Evolutionary conservation across 2,329 filamentous ascomycete genomes (phyloP), one percentile per base, ranked within the genome.

Genomic region (Pseudocercospora musae): DNA sequence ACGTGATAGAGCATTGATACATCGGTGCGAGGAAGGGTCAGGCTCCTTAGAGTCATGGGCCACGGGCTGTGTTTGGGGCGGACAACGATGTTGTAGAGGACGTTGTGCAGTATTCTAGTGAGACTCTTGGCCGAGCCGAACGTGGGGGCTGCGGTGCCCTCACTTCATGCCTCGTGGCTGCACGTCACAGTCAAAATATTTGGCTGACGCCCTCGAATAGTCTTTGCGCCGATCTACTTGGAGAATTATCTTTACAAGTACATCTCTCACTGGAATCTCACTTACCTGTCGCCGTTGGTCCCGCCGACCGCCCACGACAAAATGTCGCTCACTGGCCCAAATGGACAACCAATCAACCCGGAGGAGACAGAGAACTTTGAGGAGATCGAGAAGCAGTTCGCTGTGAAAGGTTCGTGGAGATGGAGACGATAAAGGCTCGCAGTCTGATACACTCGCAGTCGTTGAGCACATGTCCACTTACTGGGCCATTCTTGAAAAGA

Each of bases 391-490:
- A 96, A 97, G 84, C 95, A 98, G 78, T 99, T 99, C 74, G 95
- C 95, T 29, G 95, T 99, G 72, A 98, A 98, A 83, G 90, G 90
- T 92, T 73, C 50, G 74, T 62, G 58, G 25, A 15, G 48, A n/a
- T 21, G 13, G 44, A 20, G 44, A 20, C 9, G 6, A 20, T 52
- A 25, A 29, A 10, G 2, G 13, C 21, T 18, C 25, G 25, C 23
- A 48, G 21, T 37, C 58, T 64, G 23, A 60, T 57, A 10, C 10
- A 13, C 6, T 18, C 27, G 25, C 68, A 84, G 93, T 89, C 57
- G 95, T 98, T 40, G 91, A 96, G 78, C 95, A 99, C 78, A 91
- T 99, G 85, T 86, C 91, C 74, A 97, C 94, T 54, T 98, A 99
- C 84, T 99, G 94, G 94, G 84, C 88, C 57, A 94, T 99, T 74